Percentiles rank a stretch among this genome's conserved stretches.
Conservation (phyloP, 352 stramenopile species). For the Elongisporangium senticosum region DNA sequence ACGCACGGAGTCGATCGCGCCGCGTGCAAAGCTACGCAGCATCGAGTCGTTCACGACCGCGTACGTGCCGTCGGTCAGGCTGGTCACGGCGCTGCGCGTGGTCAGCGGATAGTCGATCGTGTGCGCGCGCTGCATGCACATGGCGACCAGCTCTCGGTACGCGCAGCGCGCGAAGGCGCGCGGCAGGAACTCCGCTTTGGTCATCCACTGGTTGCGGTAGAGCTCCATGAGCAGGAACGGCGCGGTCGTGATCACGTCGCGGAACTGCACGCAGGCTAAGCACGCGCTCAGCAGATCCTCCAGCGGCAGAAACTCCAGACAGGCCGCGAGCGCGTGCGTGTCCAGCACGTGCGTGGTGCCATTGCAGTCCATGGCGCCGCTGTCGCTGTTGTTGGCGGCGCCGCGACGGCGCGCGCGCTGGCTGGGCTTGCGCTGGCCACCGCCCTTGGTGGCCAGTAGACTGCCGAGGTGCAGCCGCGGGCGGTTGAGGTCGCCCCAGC, state of each 20-base stretch:
- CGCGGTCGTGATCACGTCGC: constrained; percentile 36
- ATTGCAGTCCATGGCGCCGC: constrained; percentile 1
- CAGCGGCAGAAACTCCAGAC: constrained; percentile 68
- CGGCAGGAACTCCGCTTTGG: constrained; percentile 15
- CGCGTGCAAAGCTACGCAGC: constrained; percentile 65
- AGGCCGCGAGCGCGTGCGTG: constrained; percentile 55
- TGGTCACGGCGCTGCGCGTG: constrained; percentile 49
- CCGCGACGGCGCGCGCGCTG: constrained; percentile 11
- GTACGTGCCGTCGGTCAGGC: constrained; percentile 30
- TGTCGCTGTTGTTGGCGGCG: constrained; percentile 4
- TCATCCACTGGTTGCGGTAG: constrained; percentile 61
- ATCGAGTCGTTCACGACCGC: constrained; percentile 79
- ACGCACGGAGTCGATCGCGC: constrained; percentile 69
- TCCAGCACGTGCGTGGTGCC: constrained; percentile 25
- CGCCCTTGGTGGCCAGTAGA: constrained; percentile 16
- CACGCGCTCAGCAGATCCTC: constrained; percentile 35
- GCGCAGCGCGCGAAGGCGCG: constrained; percentile 28
- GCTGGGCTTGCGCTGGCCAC: constrained; percentile 21
- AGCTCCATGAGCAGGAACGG: constrained; percentile 42
- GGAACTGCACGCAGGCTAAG: constrained; percentile 53
- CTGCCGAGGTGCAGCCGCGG: constrained; percentile 23
- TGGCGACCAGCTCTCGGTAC: constrained; percentile 37
- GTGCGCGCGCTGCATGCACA: constrained; percentile 30
- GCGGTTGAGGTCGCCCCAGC: constrained; percentile 66
- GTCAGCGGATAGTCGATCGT: constrained; percentile 37